Base-by-base conservation (phyloP, 352 stramenopile species). In the Globisporangium mamillatum region DNA sequence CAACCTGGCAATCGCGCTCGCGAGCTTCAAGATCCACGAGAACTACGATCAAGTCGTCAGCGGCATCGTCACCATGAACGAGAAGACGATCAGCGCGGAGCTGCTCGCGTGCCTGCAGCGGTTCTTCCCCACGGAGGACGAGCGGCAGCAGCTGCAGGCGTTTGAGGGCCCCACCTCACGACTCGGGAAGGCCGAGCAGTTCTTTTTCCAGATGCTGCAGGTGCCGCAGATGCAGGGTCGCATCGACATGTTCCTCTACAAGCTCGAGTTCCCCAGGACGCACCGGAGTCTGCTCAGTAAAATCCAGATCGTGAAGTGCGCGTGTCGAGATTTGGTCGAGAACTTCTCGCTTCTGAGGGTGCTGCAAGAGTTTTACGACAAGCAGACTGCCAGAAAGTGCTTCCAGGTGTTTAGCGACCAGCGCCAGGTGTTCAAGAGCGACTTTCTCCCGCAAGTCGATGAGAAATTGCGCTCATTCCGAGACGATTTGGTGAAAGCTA, bases 241-340 rank as follows among this genome's bases (percentile, higher is more conserved):
- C 20, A 90, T 93, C 56, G 81, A 93, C 29, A 89, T 84, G 69
- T 90, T 93, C 20, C 64, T 91, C 34, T 93, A 89, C 71, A 93
- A 91, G 65, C 77, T 93, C 46, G 81, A 88, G 72, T 93, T 93
- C 55, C 44, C 52, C 18, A 74, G 77, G 1, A 82, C 50, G 20
- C 76, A 86, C 27, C 75, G 72, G 14, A 82, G 63, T 9, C 63
- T 89, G 22, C 70, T 88, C 18, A 67, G 68, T 0, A 78, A 77
- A 36, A 78, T 93, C 44, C 74, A 89, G 54, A 56, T 86, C 6
- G 77, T 90, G 2, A 90, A 88, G 62, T 80, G 81, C 48, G 81
- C 82, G 1, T 93, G 82, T 48, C 74, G 80, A 20, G 81, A 93
- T 67, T 44, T 93, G 20, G 71, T 88, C 10, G 85, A 93, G 44